Conservation (phyloP, 208 protist genomes). For the Strigomonas culicis region DNA sequence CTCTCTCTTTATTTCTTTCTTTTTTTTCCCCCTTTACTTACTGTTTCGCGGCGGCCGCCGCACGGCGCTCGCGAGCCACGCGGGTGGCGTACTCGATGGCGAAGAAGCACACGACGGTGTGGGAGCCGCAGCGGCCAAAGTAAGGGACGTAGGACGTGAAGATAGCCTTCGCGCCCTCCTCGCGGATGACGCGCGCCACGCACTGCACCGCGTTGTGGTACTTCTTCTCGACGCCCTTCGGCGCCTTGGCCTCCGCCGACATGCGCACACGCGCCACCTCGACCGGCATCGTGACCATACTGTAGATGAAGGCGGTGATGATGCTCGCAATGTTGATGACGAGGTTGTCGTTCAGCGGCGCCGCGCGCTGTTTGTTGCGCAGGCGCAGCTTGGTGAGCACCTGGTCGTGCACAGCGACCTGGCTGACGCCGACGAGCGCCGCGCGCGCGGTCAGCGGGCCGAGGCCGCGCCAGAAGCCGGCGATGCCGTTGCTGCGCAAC, state of each 20-base stretch:
- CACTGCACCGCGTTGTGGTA: conserved; percentile 83
- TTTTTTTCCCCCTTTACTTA: neutral
- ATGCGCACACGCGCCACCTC: conserved; percentile 89
- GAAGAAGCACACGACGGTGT: conserved; percentile 92
- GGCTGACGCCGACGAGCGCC: conserved; percentile 80
- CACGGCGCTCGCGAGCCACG: neutral
- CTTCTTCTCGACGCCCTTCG: conserved; percentile 34
- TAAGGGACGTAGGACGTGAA: conserved; percentile 89
- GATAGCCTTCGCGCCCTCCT: conserved; percentile 77
- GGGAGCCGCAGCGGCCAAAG: conserved; percentile 78
- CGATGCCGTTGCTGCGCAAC: conserved; percentile 44
- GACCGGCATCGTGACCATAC: conserved; percentile 87
- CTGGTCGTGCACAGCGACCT: conserved; percentile 93
- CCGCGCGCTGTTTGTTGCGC: conserved; percentile 30
- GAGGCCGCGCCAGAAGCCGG: conserved; percentile 83
- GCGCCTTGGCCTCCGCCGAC: conserved; percentile 74
- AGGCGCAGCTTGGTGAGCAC: conserved; percentile 67
- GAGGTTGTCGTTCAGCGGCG: conserved; percentile 54
- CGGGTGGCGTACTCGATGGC: conserved; percentile 77
- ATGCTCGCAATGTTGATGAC: conserved; percentile 78
- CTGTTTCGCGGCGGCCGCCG: neutral
- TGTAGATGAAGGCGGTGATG: conserved; percentile 83
- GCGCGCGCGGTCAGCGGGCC: conserved; percentile 76
- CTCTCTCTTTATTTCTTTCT: neutral
- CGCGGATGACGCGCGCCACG: conserved; percentile 60